Percentiles rank a stretch among this genome's conserved stretches.
Evolutionary conservation across 495 filamentous ascomycete species (phyloP).

Genomic region (Extremus antarcticus): DNA sequence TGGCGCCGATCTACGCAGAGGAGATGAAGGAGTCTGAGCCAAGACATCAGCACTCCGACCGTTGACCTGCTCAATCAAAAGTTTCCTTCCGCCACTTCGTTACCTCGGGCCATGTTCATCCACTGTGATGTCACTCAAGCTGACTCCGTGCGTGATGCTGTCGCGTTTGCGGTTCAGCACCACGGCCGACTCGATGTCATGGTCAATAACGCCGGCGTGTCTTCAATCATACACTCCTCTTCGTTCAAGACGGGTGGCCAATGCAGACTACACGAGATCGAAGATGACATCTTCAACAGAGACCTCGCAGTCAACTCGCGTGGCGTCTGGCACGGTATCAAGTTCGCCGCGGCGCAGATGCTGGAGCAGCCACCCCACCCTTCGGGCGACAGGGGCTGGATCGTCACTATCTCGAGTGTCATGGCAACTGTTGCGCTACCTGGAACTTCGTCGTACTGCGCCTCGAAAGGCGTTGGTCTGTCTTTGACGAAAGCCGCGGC

Average conservation of each 20-base stretch:
- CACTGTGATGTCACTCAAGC: too few relatives aligned
- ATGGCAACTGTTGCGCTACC: conserved; percentile 32
- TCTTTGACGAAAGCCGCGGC: conserved; percentile 39
- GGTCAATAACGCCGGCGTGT: conserved; percentile 49
- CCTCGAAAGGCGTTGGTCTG: conserved; percentile 42
- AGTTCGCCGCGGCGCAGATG: conserved; percentile 40
- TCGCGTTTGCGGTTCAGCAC: conserved; percentile 26
- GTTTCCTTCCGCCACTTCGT: conserved; percentile 33
- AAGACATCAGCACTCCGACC: conserved; percentile 21
- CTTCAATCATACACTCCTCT: too few relatives aligned
- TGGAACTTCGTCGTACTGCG: conserved; percentile 35
- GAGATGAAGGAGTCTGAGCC: conserved; percentile 3
- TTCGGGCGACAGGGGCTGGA: conserved; percentile 42
- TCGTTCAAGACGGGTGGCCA: conserved; percentile 16
- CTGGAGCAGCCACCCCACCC: conserved; percentile 35
- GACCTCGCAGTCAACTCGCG: conserved; percentile 4
- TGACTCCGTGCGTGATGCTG: too few relatives aligned
- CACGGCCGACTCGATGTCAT: conserved; percentile 43
- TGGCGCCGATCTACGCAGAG: too few relatives aligned
- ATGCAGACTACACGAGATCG: conserved; percentile 29
- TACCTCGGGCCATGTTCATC: too few relatives aligned
- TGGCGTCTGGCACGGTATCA: conserved; percentile 35
- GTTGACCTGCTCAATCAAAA: conserved; percentile 24
- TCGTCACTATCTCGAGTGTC: conserved; percentile 42
- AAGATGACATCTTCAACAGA: conserved; percentile 19